phyloP scores from a whole-genome alignment of 805 yeast genomes.

The Candida morakotiae region DNA sequence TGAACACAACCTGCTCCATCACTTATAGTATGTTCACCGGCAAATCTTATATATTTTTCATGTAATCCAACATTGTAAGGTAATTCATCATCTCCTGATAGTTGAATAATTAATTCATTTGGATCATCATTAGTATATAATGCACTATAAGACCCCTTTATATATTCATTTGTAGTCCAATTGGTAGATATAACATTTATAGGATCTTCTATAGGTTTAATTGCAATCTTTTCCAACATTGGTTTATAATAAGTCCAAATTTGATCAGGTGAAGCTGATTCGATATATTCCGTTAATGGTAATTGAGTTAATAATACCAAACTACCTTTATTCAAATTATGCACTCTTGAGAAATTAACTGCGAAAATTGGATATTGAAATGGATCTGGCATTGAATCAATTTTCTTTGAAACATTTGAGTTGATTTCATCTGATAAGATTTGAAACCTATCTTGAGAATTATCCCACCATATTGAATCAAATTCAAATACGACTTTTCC shows the following conservation, averaged over 20 bases:
- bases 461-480: constrained; percentile 40
- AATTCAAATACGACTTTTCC: constrained; percentile 43
- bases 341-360: constrained; percentile 54
- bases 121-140: constrained; percentile 69
- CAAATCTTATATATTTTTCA: constrained; percentile 61
- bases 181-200: constrained; percentile 45
- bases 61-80: constrained; percentile 13
- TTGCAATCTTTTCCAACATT: constrained; percentile 24
- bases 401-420: constrained; percentile 4
- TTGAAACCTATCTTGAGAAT: constrained; percentile 38
- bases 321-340: constrained; percentile 40
- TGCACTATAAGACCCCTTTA: constrained; percentile 80
- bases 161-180: constrained; percentile 80
- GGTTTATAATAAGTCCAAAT: constrained; percentile 63
- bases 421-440: constrained; percentile 14
- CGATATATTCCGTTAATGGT: constrained; percentile 62
- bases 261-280: constrained; percentile 39
- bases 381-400: constrained; percentile 30
- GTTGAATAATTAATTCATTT: constrained; percentile 53
- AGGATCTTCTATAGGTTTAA: constrained; percentile 16
- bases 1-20: constrained; percentile 93
- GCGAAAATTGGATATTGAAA: constrained; percentile 60
- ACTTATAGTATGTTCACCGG: constrained; percentile 83
- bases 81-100: constrained; percentile 40
- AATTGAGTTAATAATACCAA: constrained; percentile 68